Conservation (phyloP, 202 grass and related monocot species). For the Setaria italica region DNA sequence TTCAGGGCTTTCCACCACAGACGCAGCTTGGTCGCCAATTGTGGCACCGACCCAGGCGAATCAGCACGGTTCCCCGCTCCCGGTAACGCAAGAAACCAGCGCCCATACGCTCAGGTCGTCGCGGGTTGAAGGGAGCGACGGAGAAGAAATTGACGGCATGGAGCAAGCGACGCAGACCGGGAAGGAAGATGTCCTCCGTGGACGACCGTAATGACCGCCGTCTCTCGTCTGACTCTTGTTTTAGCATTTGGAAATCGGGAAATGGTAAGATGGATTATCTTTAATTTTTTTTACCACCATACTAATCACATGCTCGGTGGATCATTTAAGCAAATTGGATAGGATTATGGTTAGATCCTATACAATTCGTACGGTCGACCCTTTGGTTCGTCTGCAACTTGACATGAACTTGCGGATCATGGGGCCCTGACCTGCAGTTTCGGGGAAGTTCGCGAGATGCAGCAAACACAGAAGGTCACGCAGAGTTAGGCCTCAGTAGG, state of each 20-base stretch:
- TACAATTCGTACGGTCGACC: neutral
- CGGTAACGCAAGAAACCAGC: neutral
- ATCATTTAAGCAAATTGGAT: neutral
- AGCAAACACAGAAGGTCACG: neutral
- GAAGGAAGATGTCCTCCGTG: neutral
- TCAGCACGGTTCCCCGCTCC: neutral
- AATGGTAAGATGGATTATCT: neutral
- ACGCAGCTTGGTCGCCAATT: neutral
- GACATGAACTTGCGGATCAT: neutral
- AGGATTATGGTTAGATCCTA: neutral
- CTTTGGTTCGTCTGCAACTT: neutral
- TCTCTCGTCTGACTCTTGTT: neutral
- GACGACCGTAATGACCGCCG: neutral
- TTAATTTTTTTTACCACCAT: neutral
- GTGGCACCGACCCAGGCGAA: neutral
- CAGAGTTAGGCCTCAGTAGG: constrained; percentile 9
- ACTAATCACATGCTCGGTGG: neutral
- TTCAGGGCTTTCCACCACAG: no score
- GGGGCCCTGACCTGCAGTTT: neutral
- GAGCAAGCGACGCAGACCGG: neutral
- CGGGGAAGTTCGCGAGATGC: neutral
- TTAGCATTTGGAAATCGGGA: neutral
- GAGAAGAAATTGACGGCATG: neutral
- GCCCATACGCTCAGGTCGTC: neutral
- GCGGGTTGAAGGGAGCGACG: neutral